Conservation (phyloP, 179 eudicot species). For the Beta corolliflora region DNA sequence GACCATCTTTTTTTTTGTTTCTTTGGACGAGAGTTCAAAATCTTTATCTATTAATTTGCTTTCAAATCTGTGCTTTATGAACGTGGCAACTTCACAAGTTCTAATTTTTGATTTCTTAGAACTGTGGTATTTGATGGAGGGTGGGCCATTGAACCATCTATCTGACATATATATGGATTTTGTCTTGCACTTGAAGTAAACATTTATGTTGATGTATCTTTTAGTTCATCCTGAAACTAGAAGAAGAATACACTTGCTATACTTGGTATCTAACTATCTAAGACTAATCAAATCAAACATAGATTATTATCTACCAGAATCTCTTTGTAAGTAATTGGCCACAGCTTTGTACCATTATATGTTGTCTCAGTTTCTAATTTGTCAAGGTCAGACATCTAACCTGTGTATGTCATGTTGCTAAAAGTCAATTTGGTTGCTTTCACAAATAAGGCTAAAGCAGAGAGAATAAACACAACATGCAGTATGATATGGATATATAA, state of each 20-base stretch:
- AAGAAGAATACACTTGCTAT: neutral
- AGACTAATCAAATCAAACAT: neutral
- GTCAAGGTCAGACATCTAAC: conserved; percentile 10
- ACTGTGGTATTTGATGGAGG: neutral
- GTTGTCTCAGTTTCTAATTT: conserved; percentile 1
- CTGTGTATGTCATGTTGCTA: neutral
- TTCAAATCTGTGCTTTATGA: neutral
- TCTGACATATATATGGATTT: neutral
- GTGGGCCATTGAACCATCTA: neutral
- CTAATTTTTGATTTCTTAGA: neutral
- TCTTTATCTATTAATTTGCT: neutral
- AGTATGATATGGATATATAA: too few species aligned
- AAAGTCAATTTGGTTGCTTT: too few species aligned
- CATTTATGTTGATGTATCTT: neutral
- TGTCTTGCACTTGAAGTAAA: conserved; percentile 9
- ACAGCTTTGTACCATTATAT: neutral
- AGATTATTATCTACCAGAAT: neutral
- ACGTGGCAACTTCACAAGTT: neutral
- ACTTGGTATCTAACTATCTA: neutral
- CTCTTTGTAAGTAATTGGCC: neutral
- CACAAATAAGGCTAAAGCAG: too few species aligned
- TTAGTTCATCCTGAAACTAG: neutral
- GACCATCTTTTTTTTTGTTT: neutral
- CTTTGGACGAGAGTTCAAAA: neutral
- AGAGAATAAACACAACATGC: too few species aligned